phyloP scores from a whole-genome alignment of 2,329 filamentous ascomycete species.

The Xylaria sp. region DNA sequence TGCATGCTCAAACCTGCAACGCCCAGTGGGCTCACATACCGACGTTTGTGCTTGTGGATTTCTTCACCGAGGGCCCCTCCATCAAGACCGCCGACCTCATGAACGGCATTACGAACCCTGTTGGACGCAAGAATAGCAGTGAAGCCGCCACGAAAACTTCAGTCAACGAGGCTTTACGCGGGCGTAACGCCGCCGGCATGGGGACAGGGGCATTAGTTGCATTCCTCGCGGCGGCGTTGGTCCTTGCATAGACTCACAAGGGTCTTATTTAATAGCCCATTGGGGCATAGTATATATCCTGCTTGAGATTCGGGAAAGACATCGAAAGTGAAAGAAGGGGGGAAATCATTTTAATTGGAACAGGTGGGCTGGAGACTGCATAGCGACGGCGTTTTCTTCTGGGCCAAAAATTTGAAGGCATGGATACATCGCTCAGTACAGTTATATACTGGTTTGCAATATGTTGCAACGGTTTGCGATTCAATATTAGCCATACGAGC shows the following conservation, averaged over 20 bases:
- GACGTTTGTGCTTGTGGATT: constrained; percentile 80
- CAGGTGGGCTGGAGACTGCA: constrained; percentile 6
- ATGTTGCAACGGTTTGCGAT: not conserved
- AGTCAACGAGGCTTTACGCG: constrained; percentile 8
- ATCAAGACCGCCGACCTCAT: constrained; percentile 71
- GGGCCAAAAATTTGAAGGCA: not conserved
- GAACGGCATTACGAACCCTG: constrained; percentile 58
- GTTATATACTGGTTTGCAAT: not conserved
- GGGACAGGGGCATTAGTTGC: constrained; percentile 49
- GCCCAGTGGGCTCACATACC: constrained; percentile 66
- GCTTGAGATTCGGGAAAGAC: too few species aligned
- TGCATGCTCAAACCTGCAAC: constrained; percentile 59
- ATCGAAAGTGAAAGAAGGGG: too few species aligned
- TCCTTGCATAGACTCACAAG: constrained; percentile 45
- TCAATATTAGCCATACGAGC: not conserved
- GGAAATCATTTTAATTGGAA: too few species aligned
- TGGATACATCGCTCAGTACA: not conserved
- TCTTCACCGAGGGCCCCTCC: constrained; percentile 74
- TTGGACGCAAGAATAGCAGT: constrained; percentile 42
- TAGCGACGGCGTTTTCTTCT: constrained; percentile 31
- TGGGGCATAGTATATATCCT: too few species aligned
- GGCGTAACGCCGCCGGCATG: constrained; percentile 10
- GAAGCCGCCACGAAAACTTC: not conserved
- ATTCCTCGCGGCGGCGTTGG: constrained; percentile 50
- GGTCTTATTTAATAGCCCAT: too few species aligned